Percentiles rank a stretch among this genome's conserved stretches.
Evolutionary conservation across 208 protist species (phyloP).

Genomic region (Acanthamoeba divionensis): DNA sequence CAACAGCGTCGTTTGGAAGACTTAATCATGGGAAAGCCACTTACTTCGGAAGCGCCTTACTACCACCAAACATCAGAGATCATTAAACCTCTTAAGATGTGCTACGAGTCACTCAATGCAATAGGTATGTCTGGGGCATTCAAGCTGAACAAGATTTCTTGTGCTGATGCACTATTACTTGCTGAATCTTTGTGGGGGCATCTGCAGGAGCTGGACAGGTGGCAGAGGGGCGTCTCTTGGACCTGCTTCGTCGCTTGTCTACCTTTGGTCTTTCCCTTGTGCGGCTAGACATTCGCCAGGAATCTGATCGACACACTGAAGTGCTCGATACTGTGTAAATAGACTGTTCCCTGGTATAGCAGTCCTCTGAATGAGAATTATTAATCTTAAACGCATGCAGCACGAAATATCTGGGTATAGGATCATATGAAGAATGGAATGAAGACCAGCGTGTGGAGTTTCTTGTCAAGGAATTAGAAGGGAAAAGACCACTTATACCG

Average conservation of each 20-base stretch:
- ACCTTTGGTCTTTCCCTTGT: slow-evolving; percentile 71
- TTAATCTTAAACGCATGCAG: slow-evolving; percentile 35
- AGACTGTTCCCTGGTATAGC: background rate
- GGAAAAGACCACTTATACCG: slow-evolving; percentile 67
- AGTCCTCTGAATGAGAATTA: background rate
- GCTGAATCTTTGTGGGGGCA: background rate
- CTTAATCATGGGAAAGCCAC: background rate
- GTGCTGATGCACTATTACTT: background rate
- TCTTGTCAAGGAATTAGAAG: slow-evolving; percentile 60
- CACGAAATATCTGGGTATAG: slow-evolving; percentile 63
- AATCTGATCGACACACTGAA: slow-evolving; percentile 68
- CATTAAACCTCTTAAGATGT: slow-evolving; percentile 62
- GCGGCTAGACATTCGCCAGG: slow-evolving; percentile 75
- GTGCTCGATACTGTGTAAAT: slow-evolving; percentile 48
- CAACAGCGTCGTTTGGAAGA: slow-evolving; percentile 27
- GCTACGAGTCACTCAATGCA: slow-evolving; percentile 69
- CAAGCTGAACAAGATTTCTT: too few species aligned
- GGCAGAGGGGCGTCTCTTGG: slow-evolving; percentile 66
- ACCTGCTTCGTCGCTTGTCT: slow-evolving; percentile 67
- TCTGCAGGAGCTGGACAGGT: background rate
- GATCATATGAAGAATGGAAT: slow-evolving; percentile 67
- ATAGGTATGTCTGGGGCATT: background rate
- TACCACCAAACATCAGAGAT: slow-evolving; percentile 49
- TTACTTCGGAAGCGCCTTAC: background rate
- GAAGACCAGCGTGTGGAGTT: slow-evolving; percentile 64